phyloP scores from a whole-genome alignment of 495 filamentous ascomycete species.

The Xylaria castorea region DNA sequence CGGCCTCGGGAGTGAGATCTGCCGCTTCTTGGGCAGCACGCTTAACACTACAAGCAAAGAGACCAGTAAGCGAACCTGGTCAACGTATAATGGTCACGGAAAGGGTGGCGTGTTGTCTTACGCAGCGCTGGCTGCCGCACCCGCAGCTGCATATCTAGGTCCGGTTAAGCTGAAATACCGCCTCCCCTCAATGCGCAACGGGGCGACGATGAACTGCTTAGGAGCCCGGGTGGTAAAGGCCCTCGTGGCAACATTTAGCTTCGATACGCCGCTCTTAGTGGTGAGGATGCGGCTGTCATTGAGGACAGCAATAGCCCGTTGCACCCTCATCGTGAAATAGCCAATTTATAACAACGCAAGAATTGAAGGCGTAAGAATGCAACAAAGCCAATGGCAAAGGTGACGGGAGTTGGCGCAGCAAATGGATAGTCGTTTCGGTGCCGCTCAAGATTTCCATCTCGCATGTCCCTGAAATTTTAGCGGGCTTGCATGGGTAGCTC shows the following conservation, averaged over 20 bases:
- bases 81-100: background rate
- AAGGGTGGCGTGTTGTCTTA: constrained; percentile 17
- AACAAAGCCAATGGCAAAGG: background rate
- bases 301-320: constrained; percentile 51
- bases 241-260: constrained; percentile 38
- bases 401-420: background rate
- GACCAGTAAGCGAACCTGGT: background rate
- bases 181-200: constrained; percentile 38
- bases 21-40: constrained; percentile 53
- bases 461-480: constrained; percentile 43
- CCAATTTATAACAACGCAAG: constrained; percentile 30
- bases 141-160: constrained; percentile 36
- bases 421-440: background rate
- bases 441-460: constrained; percentile 8
- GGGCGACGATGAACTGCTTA: constrained; percentile 37
- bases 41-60: constrained; percentile 43
- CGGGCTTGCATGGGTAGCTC: constrained; percentile 21
- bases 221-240: constrained; percentile 28
- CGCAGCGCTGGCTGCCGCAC: constrained; percentile 34
- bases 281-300: constrained; percentile 46
- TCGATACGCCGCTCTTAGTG: constrained; percentile 42
- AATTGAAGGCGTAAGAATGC: background rate
- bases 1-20: constrained; percentile 54
- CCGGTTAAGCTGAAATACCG: constrained; percentile 42
- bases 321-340: constrained; percentile 50